These are phyloP conservation scores for Hypoxylon sp. DNA, from an alignment of 2,329 filamentous ascomycete genomes.

Conservation along the genomic window DNA sequence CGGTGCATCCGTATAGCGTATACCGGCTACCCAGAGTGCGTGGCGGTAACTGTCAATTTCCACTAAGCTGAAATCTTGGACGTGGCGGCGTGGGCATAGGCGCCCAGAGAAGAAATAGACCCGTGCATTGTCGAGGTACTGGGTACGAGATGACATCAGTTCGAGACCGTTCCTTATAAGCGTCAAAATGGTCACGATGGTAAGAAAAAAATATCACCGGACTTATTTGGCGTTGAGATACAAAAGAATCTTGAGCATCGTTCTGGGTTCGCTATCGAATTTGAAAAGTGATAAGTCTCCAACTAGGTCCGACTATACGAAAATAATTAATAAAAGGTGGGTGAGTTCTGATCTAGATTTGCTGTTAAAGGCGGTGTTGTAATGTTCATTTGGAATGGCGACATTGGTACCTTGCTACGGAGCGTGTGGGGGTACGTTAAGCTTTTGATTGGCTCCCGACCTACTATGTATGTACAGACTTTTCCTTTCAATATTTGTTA, in stretches of 20 bases:
- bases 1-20: conserved; percentile 32
- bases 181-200: conserved; percentile 12
- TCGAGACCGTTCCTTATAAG: conserved; percentile 26
- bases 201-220: not conserved
- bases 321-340: conserved; percentile 38
- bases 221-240: conserved; percentile 7
- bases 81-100: conserved; percentile 33
- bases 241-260: conserved; percentile 7
- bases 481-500: conserved; percentile 8
- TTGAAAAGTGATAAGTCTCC: conserved; percentile 16
- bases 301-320: conserved; percentile 16
- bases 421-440: conserved; percentile 36
- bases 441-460: conserved; percentile 36
- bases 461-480: conserved; percentile 24
- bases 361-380: conserved; percentile 32
- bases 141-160: conserved; percentile 19
- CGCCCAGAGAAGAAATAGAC: conserved; percentile 10
- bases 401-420: conserved; percentile 29
- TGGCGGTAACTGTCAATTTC: conserved; percentile 8
- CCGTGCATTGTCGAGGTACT: conserved; percentile 11
- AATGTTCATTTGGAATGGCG: conserved; percentile 36
- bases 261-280: conserved; percentile 18
- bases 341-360: conserved; percentile 32
- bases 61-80: conserved; percentile 19
- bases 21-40: conserved; percentile 22